These are phyloP conservation scores for Circinella umbellata DNA, from an alignment of 371 early-diverging fungal genomes.

Conservation along the genomic window DNA sequence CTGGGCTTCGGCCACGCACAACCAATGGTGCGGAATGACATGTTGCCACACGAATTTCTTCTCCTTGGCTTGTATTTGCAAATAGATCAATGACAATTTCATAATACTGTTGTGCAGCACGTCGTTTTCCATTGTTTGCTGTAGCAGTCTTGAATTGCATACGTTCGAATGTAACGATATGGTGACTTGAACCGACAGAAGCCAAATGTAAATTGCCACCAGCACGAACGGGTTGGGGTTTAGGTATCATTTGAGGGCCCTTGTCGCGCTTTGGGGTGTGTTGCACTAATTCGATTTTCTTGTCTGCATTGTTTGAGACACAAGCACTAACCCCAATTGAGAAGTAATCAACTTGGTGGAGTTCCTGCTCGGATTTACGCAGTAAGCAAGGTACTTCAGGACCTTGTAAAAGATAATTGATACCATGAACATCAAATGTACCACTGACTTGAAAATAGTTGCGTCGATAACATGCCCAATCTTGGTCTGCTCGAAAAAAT, in stretches of 20 bases:
- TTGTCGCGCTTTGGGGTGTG: constrained; percentile 90
- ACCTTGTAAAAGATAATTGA: constrained; percentile 30
- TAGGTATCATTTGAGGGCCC: constrained; percentile 77
- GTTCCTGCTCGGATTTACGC: constrained; percentile 26
- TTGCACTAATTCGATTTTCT: constrained; percentile 75
- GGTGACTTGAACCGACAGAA: constrained; percentile 37
- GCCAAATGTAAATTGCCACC: constrained; percentile 50
- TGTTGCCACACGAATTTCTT: constrained; percentile 57
- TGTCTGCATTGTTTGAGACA: constrained; percentile 54
- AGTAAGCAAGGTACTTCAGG: constrained; percentile 46
- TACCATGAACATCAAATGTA: constrained; percentile 58
- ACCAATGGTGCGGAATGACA: constrained; percentile 78
- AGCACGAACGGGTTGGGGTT: constrained; percentile 50
- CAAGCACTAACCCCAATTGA: constrained; percentile 66
- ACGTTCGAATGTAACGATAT: constrained; percentile 76
- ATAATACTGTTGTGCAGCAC: constrained; percentile 85
- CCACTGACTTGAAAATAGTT: constrained; percentile 87
- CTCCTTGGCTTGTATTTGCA: constrained; percentile 58
- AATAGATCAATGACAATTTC: constrained; percentile 63
- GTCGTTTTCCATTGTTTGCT: constrained; percentile 82
- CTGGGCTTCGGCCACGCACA: constrained; percentile 86
- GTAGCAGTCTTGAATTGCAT: constrained; percentile 91
- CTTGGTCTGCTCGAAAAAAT: constrained; percentile 72
- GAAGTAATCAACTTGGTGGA: constrained; percentile 46
- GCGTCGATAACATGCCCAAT: constrained; percentile 90